Evolutionary conservation across 2,329 filamentous ascomycete species (phyloP), one percentile per base, ranked within the genome.

Genomic region (Colletotrichum falcatum): DNA sequence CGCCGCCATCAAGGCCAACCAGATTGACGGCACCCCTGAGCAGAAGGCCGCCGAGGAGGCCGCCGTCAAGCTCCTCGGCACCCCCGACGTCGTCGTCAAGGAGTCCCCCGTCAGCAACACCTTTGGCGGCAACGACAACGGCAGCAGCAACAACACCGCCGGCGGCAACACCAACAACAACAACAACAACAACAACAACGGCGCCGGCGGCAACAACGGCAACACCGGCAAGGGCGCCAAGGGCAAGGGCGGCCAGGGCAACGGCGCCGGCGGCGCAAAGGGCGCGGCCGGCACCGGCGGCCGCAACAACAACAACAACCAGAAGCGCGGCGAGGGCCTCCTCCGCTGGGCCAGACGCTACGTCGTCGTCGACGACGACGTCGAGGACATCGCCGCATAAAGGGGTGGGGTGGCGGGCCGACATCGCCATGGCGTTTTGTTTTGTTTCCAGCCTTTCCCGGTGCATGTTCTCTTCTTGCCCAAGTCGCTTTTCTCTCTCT

Each of bases 1-100:
- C 0, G 75, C 73, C 7, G 74, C 80, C 1, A 74, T 86, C 11
- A 72, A 77, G 1, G 85, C 83, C 4, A 86, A 86, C 74, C 75
- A 83, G 69, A 79, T 81, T 35, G 82, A 83, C 46, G 83, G 81
- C 23, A 65, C 75, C 0, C 71, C 75, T 0, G 70, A 74, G 53
- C 77, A 75, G 3, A 63, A 65, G 23, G 76, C 77, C 72, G 79
- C 80, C 69, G 67, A 71, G 5, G 83, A 81, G 4, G 81, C 81
- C 20, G 83, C 83, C 62, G 79, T 81, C 73, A 78, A 79, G 72
- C 77, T 83, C 58, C 75, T 82, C 5, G 75, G 75, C 18, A 74
- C 76, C 37, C 69, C 74, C 2, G 58, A 46, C 0, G 64, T 80
- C 39, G 77, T 77, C 3, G 79, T 76, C 54, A 74, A 73, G 3